These are phyloP conservation scores for Peronospora tabacina DNA, from an alignment of 352 stramenopile species.

Conservation along the genomic window DNA sequence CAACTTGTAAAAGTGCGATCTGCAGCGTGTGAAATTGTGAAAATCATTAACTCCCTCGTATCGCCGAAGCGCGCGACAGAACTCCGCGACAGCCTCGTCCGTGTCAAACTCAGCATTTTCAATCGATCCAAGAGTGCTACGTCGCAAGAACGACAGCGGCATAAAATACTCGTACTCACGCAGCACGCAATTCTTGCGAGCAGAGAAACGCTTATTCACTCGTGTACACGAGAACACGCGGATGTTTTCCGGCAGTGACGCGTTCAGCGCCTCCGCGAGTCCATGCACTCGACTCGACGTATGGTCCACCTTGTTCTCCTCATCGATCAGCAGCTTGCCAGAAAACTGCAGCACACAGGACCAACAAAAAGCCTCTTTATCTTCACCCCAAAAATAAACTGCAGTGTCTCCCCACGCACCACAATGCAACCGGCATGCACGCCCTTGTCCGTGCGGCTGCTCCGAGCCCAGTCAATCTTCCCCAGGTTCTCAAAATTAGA, in stretches of 20 bases:
- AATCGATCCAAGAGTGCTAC: conserved; percentile 28
- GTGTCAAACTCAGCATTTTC: conserved; percentile 23
- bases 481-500: conserved; percentile 81
- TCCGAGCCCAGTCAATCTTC: conserved; percentile 88
- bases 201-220: conserved; percentile 87
- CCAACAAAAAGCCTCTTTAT: not conserved
- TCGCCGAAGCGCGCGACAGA: conserved; percentile 41
- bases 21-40: conserved; percentile 87
- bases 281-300: conserved; percentile 46
- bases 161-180: conserved; percentile 90
- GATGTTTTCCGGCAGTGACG: conserved; percentile 64
- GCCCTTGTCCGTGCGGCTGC: conserved; percentile 88
- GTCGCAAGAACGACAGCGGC: conserved; percentile 64
- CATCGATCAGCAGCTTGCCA: conserved; percentile 80
- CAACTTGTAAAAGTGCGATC: conserved; percentile 68
- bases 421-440: conserved; percentile 88
- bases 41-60: conserved; percentile 88
- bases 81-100: conserved; percentile 36
- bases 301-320: conserved; percentile 55
- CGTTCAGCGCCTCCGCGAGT: conserved; percentile 68
- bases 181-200: conserved; percentile 79
- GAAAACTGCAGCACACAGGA: conserved; percentile 48
- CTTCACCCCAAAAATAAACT: not conserved
- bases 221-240: conserved; percentile 83
- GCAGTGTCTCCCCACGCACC: conserved; percentile 31